Percentiles rank a stretch among this genome's conserved stretches.
phyloP scores from a whole-genome alignment of 225 moss, liverwort and hornwort species.

The Climacium dendroides region DNA sequence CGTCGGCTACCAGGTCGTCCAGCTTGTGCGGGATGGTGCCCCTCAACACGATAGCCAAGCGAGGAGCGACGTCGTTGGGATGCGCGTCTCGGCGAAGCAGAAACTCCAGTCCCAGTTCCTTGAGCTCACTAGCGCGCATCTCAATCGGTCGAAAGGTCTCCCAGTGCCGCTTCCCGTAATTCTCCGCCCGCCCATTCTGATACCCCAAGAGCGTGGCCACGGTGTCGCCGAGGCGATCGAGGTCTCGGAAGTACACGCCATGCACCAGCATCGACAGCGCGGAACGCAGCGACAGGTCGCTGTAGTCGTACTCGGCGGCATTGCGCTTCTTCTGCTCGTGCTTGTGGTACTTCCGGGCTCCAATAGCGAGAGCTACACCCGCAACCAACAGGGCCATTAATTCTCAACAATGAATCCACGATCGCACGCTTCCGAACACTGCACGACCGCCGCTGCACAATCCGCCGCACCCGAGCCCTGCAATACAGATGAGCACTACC shows the following conservation, averaged over 20 bases:
- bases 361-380: background rate
- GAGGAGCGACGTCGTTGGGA: background rate
- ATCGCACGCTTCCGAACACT: background rate
- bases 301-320: background rate
- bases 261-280: conserved; percentile 1
- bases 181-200: background rate
- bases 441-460: background rate
- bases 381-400: background rate
- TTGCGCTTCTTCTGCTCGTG: background rate
- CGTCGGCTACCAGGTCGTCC: background rate
- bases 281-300: background rate
- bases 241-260: background rate
- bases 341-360: background rate
- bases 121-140: background rate
- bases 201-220: background rate
- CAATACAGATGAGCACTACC: background rate
- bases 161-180: background rate
- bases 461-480: background rate
- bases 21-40: background rate
- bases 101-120: background rate
- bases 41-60: background rate
- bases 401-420: background rate
- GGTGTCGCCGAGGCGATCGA: background rate
- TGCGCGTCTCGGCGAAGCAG: background rate
- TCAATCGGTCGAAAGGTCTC: background rate